Evolutionary conservation across 768 basidiomycete species (phyloP).

Genomic region (Lanmaoa pseudosensibilis): DNA sequence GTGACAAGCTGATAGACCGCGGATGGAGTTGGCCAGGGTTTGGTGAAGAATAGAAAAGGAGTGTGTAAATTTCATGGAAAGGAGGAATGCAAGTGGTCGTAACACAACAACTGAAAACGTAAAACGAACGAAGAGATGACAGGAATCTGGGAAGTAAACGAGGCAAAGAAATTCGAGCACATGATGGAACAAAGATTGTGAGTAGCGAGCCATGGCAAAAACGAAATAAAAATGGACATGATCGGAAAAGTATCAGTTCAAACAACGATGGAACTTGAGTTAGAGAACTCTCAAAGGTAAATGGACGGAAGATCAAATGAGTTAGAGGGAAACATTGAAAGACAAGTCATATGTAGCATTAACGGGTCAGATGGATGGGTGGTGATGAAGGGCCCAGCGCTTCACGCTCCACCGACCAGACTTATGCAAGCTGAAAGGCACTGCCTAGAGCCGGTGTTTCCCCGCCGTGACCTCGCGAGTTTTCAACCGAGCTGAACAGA

Average conservation of each 20-base stretch:
- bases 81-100: not conserved
- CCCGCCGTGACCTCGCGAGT: conserved; percentile 26
- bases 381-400: conserved; percentile 2
- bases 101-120: not conserved
- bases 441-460: conserved; percentile 54
- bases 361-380: conserved; percentile 2
- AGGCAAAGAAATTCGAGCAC: not conserved
- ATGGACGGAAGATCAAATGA: not conserved
- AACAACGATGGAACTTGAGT: not conserved
- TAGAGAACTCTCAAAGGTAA: not conserved
- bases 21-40: not conserved
- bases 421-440: conserved; percentile 66
- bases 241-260: not conserved
- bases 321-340: not conserved
- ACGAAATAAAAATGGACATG: not conserved
- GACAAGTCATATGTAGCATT: conserved; percentile 11
- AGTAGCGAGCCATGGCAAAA: not conserved
- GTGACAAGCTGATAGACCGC: not conserved
- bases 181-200: conserved; percentile 7
- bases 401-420: conserved; percentile 1
- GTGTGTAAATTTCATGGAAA: conserved; percentile 1
- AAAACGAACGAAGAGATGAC: conserved; percentile 10
- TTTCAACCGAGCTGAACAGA: conserved; percentile 39
- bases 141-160: not conserved
- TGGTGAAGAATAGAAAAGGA: not conserved